A percentile compares a stretch with the other conserved stretches of the same genome.
Conservation (phyloP, 2,329 filamentous ascomycete species). For the Fusarium bulbicola region DNA sequence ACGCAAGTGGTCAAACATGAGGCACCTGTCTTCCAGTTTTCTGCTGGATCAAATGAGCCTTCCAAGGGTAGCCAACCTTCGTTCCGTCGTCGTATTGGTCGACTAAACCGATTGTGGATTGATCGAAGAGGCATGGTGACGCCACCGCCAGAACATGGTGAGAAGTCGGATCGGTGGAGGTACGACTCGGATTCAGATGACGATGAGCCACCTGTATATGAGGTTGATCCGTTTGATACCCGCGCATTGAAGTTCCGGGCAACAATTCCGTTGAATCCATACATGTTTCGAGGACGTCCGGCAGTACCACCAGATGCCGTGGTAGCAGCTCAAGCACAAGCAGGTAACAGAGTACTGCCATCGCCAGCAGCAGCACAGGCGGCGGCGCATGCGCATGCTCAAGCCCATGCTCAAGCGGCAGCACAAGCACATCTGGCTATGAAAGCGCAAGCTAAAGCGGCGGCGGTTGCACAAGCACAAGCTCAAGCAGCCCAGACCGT, state of each 20-base stretch:
- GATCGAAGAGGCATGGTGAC: constrained; percentile 77
- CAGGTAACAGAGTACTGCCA: constrained; percentile 40
- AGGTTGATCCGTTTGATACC: constrained; percentile 76
- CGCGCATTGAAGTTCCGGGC: constrained; percentile 68
- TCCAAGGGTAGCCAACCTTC: constrained; percentile 63
- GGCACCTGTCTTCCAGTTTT: constrained; percentile 57
- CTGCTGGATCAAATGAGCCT: constrained; percentile 53
- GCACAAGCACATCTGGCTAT: constrained; percentile 42
- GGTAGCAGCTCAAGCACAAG: constrained; percentile 33
- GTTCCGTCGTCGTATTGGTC: constrained; percentile 85
- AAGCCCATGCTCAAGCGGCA: constrained; percentile 43
- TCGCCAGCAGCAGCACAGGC: constrained; percentile 33
- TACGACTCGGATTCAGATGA: constrained; percentile 90
- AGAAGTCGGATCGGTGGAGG: constrained; percentile 77
- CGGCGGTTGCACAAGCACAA: constrained; percentile 32
- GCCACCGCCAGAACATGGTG: constrained; percentile 55
- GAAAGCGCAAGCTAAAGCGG: constrained; percentile 37
- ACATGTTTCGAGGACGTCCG: constrained; percentile 52
- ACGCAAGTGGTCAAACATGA: constrained; percentile 50
- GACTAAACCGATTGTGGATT: constrained; percentile 86
- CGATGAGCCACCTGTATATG: constrained; percentile 77
- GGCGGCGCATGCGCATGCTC: constrained; percentile 41
- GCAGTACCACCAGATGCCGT: constrained; percentile 44
- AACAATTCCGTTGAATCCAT: constrained; percentile 62
- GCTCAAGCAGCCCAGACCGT: constrained; percentile 34